phyloP scores from a whole-genome alignment of 164 flowering plant genomes.

The Berberis vulgaris region DNA sequence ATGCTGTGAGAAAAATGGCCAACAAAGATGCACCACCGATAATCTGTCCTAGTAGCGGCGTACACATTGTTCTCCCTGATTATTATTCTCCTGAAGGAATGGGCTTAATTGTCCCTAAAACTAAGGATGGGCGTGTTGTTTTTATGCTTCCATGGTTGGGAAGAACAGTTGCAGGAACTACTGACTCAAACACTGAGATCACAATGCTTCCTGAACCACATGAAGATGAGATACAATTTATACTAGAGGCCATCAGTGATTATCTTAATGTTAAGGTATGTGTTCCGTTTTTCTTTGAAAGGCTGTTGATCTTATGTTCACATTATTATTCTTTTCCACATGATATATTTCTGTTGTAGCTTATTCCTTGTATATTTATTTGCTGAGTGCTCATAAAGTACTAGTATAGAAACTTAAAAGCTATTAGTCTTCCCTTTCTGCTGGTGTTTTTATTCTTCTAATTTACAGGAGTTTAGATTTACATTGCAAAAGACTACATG shows the following conservation, averaged over 20 bases:
- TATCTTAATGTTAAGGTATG: conserved; percentile 90
- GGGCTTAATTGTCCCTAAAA: conserved; percentile 99
- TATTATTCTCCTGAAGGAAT: conserved; percentile 99
- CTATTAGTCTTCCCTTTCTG: too few species aligned
- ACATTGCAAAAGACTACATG: too few species aligned
- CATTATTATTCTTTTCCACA: too few species aligned
- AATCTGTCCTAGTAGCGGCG: conserved; percentile 97
- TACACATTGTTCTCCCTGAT: conserved; percentile 93
- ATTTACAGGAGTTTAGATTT: too few species aligned
- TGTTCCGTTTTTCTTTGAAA: neutral
- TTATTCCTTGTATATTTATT: too few species aligned
- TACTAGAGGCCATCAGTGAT: conserved; percentile 87
- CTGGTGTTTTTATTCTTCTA: too few species aligned
- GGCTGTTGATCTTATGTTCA: neutral
- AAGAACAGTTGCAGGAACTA: conserved; percentile 92
- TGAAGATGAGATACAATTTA: conserved; percentile 95
- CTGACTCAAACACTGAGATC: conserved; percentile 78
- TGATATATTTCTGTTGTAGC: too few species aligned
- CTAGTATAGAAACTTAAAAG: too few species aligned
- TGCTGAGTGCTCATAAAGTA: too few species aligned
- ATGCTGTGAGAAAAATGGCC: conserved; percentile 78
- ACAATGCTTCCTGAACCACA: conserved; percentile 95
- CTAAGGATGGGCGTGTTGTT: conserved; percentile 97
- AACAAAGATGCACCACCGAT: conserved; percentile 61
- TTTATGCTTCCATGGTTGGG: conserved; percentile 99